Conservation (phyloP, 768 basidiomycete species). For the Pleurotus citrinopileatus region DNA sequence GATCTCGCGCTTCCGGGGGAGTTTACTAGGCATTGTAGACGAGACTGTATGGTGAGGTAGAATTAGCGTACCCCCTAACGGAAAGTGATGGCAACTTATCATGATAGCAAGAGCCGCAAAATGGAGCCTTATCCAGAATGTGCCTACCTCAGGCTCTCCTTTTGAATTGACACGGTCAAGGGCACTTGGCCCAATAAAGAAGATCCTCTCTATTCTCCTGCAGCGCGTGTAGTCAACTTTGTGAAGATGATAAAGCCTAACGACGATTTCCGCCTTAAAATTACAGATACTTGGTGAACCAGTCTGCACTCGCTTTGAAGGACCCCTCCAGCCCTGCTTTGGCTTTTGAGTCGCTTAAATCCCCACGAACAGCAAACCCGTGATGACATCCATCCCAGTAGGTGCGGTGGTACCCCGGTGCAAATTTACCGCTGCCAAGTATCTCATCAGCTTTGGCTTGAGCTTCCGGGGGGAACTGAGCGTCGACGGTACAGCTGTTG, state of each 20-base stretch:
- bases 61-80: no score
- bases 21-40: no score
- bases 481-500: conserved; percentile 59
- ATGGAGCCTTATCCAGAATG: no score
- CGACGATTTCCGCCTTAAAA: background rate
- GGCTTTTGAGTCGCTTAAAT: conserved; percentile 35
- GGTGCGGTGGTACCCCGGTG: conserved; percentile 45
- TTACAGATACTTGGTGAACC: conserved; percentile 32
- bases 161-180: no score
- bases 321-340: conserved; percentile 54
- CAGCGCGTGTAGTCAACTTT: background rate
- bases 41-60: no score
- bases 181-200: no score
- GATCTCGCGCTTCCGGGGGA: no score
- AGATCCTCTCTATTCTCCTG: no score
- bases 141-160: no score
- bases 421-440: conserved; percentile 42
- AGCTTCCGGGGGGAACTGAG: conserved; percentile 44
- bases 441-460: conserved; percentile 46
- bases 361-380: conserved; percentile 44
- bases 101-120: no score
- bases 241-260: background rate
- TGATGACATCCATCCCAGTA: conserved; percentile 30
- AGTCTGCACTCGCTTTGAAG: conserved; percentile 47
- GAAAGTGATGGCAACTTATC: no score